phyloP scores from a whole-genome alignment of 352 stramenopile genomes.

The Globisporangium echinulatum region DNA sequence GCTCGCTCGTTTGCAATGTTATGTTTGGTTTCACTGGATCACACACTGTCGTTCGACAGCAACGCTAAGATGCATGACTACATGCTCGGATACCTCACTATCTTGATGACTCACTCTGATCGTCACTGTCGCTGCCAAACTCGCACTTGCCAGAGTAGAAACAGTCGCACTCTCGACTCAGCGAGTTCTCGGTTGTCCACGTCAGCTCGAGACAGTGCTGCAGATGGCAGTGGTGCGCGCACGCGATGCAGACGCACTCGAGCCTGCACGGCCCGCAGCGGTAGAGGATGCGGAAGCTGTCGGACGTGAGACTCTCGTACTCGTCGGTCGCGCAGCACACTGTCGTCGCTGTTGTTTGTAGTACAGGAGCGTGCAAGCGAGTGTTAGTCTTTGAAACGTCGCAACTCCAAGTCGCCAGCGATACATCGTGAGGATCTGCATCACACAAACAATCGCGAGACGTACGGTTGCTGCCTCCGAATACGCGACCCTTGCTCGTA shows the following conservation, averaged over 20 bases:
- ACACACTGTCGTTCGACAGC: too few relatives aligned
- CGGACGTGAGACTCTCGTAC: slow-evolving; percentile 59
- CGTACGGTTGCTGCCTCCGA: slow-evolving; percentile 40
- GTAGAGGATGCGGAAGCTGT: slow-evolving; percentile 69
- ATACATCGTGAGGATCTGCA: neutral
- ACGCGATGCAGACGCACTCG: slow-evolving; percentile 54
- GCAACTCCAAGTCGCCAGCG: too few relatives aligned
- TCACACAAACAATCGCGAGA: neutral
- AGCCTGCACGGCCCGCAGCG: slow-evolving; percentile 48
- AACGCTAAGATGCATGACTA: too few relatives aligned
- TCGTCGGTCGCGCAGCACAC: slow-evolving; percentile 44
- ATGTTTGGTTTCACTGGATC: too few relatives aligned
- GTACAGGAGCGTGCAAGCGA: too few relatives aligned
- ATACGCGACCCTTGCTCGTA: slow-evolving; percentile 18
- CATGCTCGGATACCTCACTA: too few relatives aligned
- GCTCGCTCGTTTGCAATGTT: too few relatives aligned
- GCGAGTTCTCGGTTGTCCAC: slow-evolving; percentile 47
- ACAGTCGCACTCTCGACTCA: slow-evolving; percentile 33
- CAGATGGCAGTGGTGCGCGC: slow-evolving; percentile 55
- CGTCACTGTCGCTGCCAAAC: slow-evolving; percentile 14
- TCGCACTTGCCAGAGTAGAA: slow-evolving; percentile 27
- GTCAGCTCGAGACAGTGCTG: slow-evolving; percentile 53
- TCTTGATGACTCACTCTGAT: too few relatives aligned
- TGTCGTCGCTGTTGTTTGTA: slow-evolving; percentile 20
- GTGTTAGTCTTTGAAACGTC: too few relatives aligned